phyloP scores from a whole-genome alignment of 1,139 yeast species.

The Saccharomyces hybrid region DNA sequence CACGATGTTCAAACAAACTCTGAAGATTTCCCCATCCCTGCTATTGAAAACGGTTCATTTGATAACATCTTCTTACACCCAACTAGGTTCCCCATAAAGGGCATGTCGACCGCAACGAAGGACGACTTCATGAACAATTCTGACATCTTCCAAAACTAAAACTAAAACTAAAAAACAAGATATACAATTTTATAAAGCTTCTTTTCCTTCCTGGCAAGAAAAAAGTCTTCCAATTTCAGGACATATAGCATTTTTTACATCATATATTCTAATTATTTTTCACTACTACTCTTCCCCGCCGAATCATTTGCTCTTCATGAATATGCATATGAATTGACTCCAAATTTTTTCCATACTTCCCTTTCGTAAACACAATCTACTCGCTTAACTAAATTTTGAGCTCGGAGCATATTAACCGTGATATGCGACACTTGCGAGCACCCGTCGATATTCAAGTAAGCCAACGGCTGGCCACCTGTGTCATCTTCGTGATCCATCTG shows the following conservation, averaged over 20 bases:
- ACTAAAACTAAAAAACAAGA: neutral
- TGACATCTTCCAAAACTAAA: neutral
- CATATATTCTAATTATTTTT: neutral
- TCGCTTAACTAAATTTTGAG: conserved; percentile 16
- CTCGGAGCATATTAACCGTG: conserved; percentile 22
- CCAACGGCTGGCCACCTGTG: conserved; percentile 15
- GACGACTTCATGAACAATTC: neutral
- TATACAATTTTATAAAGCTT: neutral
- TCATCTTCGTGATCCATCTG: conserved; percentile 7
- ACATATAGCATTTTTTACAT: neutral
- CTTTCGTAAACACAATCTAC: conserved; percentile 26
- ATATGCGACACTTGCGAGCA: conserved; percentile 26
- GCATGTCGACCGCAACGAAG: neutral
- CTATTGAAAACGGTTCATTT: neutral
- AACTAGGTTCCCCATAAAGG: neutral
- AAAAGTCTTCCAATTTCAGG: neutral
- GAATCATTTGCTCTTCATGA: conserved; percentile 1
- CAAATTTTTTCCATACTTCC: conserved; percentile 26
- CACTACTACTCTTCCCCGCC: neutral
- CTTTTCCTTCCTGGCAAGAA: neutral
- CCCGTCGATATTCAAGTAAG: conserved; percentile 22
- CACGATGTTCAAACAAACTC: neutral
- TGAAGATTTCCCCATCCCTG: neutral
- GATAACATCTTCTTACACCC: neutral
- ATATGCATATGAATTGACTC: conserved; percentile 24